phyloP scores from a whole-genome alignment of 23 red algal species.

The Agarophyton chilense region DNA sequence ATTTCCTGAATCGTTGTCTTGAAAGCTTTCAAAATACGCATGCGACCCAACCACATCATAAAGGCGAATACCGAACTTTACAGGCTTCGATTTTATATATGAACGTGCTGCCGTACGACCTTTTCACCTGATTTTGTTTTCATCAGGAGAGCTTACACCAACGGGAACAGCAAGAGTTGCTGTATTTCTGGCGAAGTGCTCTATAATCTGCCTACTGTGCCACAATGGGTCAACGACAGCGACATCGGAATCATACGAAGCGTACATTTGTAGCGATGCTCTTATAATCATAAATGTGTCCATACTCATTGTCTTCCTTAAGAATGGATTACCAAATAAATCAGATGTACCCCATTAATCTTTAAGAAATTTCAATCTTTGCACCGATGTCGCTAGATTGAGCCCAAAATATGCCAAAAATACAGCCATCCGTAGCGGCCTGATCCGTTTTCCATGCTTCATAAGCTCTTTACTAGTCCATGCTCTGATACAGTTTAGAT shows the following conservation, averaged over 20 bases:
- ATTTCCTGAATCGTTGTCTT: slow-evolving; percentile 11
- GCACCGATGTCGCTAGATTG: neutral
- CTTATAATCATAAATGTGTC: neutral
- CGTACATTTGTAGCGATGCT: neutral
- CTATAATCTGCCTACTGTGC: neutral
- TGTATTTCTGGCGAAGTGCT: slow-evolving; percentile 25
- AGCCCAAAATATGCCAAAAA: neutral
- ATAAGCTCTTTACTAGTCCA: neutral
- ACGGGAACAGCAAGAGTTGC: neutral
- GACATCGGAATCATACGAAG: neutral
- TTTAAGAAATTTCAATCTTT: neutral
- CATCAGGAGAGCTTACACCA: slow-evolving; percentile 14
- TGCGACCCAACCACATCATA: slow-evolving; percentile 4
- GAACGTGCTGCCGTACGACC: neutral
- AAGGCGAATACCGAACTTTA: slow-evolving; percentile 20
- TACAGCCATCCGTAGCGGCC: neutral
- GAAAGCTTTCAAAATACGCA: neutral
- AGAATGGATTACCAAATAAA: neutral
- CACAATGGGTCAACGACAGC: slow-evolving; percentile 2
- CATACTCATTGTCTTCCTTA: neutral
- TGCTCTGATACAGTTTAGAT: neutral
- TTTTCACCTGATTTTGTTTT: neutral
- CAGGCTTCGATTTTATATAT: slow-evolving; percentile 27
- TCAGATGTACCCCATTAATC: slow-evolving; percentile 12
- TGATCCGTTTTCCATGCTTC: neutral